Percentiles rank a stretch among this genome's conserved stretches.
Conservation (phyloP, 768 basidiomycete species). For the Amyloporia xantha region DNA sequence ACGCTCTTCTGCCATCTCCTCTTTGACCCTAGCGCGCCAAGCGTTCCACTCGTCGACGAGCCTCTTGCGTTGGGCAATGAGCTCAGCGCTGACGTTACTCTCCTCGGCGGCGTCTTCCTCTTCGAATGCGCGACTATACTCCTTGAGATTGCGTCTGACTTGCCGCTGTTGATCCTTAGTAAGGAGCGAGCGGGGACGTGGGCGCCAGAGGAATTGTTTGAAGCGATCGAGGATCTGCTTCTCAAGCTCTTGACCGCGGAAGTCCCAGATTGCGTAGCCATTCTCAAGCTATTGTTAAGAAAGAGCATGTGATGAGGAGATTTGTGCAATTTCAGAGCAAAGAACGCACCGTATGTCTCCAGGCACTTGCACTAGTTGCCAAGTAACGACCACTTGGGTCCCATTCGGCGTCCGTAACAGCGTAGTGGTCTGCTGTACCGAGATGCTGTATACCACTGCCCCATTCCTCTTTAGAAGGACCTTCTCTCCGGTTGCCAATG, state of each 20-base stretch:
- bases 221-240: conserved; percentile 88
- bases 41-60: conserved; percentile 99
- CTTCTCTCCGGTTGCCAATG: conserved; percentile 42
- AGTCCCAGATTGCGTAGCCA: conserved; percentile 96
- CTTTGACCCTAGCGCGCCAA: conserved; percentile 74
- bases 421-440: conserved; percentile 89
- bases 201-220: conserved; percentile 99
- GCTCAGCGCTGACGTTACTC: conserved; percentile 89
- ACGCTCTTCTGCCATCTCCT: conserved; percentile 53
- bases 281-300: conserved; percentile 66
- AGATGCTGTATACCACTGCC: conserved; percentile 82
- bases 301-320: neutral
- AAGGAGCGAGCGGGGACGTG: conserved; percentile 84
- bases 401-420: conserved; percentile 97
- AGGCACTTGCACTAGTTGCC: conserved; percentile 88
- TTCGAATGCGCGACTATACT: conserved; percentile 88
- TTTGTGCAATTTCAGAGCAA: neutral
- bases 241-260: conserved; percentile 92
- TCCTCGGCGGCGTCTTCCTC: conserved; percentile 97
- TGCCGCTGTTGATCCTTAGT: conserved; percentile 82
- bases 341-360: conserved; percentile 79
- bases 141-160: conserved; percentile 83
- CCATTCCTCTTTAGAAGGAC: conserved; percentile 64
- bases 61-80: conserved; percentile 82
- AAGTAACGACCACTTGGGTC: conserved; percentile 94